phyloP scores from a whole-genome alignment of 2,329 filamentous ascomycete genomes.

The Claviceps sp. region DNA sequence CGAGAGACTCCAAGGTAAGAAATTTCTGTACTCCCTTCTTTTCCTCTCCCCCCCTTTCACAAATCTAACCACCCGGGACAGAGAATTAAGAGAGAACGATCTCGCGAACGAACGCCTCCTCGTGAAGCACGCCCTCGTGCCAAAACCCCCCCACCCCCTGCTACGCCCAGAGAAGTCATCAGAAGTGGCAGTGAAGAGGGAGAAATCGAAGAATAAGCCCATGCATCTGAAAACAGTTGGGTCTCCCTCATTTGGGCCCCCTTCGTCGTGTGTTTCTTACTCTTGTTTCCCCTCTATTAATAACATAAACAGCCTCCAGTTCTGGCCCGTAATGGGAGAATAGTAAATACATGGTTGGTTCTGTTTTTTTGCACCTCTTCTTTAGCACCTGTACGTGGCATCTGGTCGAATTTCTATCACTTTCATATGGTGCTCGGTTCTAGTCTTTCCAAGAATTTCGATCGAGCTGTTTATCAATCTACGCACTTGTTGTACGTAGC shows the following conservation, averaged over 20 bases:
- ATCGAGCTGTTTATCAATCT: not conserved
- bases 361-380: not conserved
- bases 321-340: constrained; percentile 1
- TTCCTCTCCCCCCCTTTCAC: too few relatives aligned
- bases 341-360: not conserved
- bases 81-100: constrained; percentile 44
- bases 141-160: constrained; percentile 34
- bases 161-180: constrained; percentile 32
- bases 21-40: not conserved
- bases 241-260: not conserved
- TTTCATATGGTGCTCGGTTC: not conserved
- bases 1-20: constrained; percentile 53
- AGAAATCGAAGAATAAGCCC: constrained; percentile 66
- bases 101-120: constrained; percentile 47
- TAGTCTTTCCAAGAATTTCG: not conserved
- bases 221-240: not conserved
- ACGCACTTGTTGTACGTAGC: not conserved
- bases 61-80: constrained; percentile 20
- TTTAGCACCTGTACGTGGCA: too few relatives aligned
- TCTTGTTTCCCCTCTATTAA: not conserved
- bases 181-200: constrained; percentile 83
- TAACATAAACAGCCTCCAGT: constrained; percentile 2
- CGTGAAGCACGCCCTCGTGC: constrained; percentile 42
- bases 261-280: not conserved
- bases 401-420: too few relatives aligned